Base-by-base conservation (phyloP, 805 yeast species). In the Lachancea dasiensis region DNA sequence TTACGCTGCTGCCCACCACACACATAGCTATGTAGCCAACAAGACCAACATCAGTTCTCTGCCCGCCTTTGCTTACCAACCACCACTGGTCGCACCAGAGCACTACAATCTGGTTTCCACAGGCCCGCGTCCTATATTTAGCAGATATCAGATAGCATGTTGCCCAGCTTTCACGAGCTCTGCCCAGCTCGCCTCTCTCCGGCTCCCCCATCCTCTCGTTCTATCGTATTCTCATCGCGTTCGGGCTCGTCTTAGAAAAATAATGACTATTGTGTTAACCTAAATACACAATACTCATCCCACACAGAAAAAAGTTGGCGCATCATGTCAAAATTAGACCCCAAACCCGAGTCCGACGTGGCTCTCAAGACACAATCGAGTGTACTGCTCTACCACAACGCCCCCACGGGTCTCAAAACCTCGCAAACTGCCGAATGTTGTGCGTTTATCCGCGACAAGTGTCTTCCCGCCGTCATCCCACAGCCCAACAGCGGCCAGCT, bases 371-470 rank as follows among this genome's bases (percentile, higher is more conserved):
- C 33, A 20, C 33, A 30, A 20, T 30, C 33, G 10, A 30, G 33
- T n/a, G 16, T 11, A 6, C 25, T 34, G 31, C 26, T 26, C 9
- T 34, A 34, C 31, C 37, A 13, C 17, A 34, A 34, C n/a, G 25
- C 31, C 4, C 18, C 14, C 11, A 41, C 49, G 3, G 47, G 30
- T 2, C 27, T 52, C 11, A 47, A 51, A 27, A 19, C 48, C 11
- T 22, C 39, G 2, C 34, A 44, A 24, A 44, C 43, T 20, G 20
- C 33, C 3, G 38, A 33, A 11, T 46, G 50, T 18, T 38, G 43
- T 27, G 27, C 39, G 17, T 51, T 40, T 25, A 52, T 54, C 17
- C 35, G 41, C 26, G 46, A 52, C 7, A 34, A 33, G 10, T 38
- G 52, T 15, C 38, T 54, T 6, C 50, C 50, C 4, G 29, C 36